Evolutionary conservation across 2,329 filamentous ascomycete genomes (phyloP).

Genomic region (Beauveria pseudobassiana): DNA sequence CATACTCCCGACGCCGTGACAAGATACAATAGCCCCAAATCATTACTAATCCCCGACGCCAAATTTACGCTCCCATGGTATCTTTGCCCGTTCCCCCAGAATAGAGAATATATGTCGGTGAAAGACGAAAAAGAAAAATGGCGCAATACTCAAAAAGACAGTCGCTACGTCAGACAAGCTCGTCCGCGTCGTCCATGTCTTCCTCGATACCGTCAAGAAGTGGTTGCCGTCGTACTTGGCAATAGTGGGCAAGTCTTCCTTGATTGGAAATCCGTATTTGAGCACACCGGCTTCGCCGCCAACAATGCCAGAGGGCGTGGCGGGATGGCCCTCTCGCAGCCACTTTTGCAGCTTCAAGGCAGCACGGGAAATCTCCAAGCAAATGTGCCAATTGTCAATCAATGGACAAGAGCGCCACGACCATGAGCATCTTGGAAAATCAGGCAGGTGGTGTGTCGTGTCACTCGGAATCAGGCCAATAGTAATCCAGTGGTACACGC

Average conservation of each 20-base stretch:
- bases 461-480: constrained; percentile 33
- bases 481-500: constrained; percentile 42
- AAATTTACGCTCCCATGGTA: not conserved
- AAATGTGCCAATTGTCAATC: constrained; percentile 41
- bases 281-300: constrained; percentile 10
- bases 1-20: not conserved
- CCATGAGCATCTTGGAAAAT: constrained; percentile 39
- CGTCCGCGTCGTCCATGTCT: constrained; percentile 9
- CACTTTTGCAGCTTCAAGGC: constrained; percentile 35
- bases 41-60: not conserved
- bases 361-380: constrained; percentile 27
- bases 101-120: not conserved
- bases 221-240: constrained; percentile 10
- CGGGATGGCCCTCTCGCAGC: constrained; percentile 24
- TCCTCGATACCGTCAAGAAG: constrained; percentile 8
- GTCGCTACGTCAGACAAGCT: not conserved
- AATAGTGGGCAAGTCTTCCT: constrained; percentile 8
- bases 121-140: not conserved
- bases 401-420: constrained; percentile 36
- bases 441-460: constrained; percentile 32
- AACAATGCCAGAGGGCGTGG: not conserved
- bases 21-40: not conserved
- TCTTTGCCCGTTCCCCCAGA: not conserved
- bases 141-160: not conserved
- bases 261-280: constrained; percentile 9